A percentile compares a stretch with the other conserved stretches of the same genome.
phyloP scores from a whole-genome alignment of 2,329 filamentous ascomycete genomes.

The Thelonectria blattea region DNA sequence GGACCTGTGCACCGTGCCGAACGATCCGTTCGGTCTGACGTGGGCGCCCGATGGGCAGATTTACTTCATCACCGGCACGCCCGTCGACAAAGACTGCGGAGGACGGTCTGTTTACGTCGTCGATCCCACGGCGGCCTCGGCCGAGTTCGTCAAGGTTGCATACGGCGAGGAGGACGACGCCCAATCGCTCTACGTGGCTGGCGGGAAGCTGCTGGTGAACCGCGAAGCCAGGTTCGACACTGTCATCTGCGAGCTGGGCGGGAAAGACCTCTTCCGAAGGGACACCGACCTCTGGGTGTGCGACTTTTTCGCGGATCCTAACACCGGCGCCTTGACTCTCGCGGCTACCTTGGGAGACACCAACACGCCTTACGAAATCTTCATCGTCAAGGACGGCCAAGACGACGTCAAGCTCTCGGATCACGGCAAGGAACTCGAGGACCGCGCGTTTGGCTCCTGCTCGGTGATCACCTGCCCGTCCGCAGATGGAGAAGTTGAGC shows the following conservation, averaged over 20 bases:
- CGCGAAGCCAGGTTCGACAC: background rate
- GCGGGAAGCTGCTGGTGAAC: slow-evolving; percentile 20
- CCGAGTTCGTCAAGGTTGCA: slow-evolving; percentile 7
- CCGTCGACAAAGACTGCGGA: slow-evolving; percentile 9
- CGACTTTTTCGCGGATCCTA: slow-evolving; percentile 15
- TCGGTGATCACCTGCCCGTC: slow-evolving; percentile 20
- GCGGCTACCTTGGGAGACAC: slow-evolving; percentile 29
- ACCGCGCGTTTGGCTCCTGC: slow-evolving; percentile 9
- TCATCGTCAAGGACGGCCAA: background rate
- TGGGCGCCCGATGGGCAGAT: slow-evolving; percentile 27
- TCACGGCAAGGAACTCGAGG: slow-evolving; percentile 9
- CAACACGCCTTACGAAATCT: slow-evolving; percentile 25
- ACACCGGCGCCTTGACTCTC: slow-evolving; percentile 5
- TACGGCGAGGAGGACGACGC: slow-evolving; percentile 28
- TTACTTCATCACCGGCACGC: slow-evolving; percentile 26
- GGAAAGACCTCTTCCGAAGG: slow-evolving; percentile 20
- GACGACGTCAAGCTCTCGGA: slow-evolving; percentile 17
- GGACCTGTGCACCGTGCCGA: slow-evolving; percentile 20
- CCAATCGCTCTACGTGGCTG: slow-evolving; percentile 1
- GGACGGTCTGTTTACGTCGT: slow-evolving; percentile 21
- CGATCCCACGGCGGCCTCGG: background rate
- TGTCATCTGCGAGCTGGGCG: slow-evolving; percentile 19
- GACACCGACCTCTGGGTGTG: slow-evolving; percentile 20
- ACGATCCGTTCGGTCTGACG: slow-evolving; percentile 2
- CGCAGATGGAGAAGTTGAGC: slow-evolving; percentile 18